Conservation (phyloP, 176 grass and related monocot species). For the Chrysopogon serrulatus region DNA sequence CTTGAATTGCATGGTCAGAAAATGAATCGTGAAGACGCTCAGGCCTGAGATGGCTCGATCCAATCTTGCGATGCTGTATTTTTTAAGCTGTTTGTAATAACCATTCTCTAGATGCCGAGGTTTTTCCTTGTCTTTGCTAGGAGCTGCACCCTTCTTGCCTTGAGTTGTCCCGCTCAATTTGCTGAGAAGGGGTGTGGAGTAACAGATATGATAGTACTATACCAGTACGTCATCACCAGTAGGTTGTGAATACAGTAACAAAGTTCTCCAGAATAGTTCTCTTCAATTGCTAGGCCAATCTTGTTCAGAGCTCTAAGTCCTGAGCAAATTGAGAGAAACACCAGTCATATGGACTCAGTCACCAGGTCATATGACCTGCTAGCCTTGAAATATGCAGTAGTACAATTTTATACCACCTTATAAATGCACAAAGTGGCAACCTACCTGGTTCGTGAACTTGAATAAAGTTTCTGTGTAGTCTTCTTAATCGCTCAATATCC, state of each 20-base stretch:
- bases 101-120: neutral
- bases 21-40: neutral
- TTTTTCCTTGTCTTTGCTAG: neutral
- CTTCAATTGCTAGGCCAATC: no score
- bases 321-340: no score
- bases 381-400: neutral
- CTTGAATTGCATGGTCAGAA: neutral
- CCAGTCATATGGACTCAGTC: no score
- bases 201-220: neutral
- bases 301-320: no score
- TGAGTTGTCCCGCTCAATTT: neutral
- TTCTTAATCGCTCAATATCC: constrained; percentile 75
- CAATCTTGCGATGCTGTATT: constrained; percentile 27
- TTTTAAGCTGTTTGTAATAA: constrained; percentile 28
- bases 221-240: neutral
- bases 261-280: no score
- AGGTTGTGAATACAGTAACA: no score
- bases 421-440: constrained; percentile 24
- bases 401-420: neutral
- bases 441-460: constrained; percentile 81
- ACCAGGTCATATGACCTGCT: no score
- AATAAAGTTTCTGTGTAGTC: constrained; percentile 68
- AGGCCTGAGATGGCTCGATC: neutral
- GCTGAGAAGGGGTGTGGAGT: neutral
- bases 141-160: neutral